phyloP scores from a whole-genome alignment of 352 stramenopile genomes.

The Pythium vanterpoolii region DNA sequence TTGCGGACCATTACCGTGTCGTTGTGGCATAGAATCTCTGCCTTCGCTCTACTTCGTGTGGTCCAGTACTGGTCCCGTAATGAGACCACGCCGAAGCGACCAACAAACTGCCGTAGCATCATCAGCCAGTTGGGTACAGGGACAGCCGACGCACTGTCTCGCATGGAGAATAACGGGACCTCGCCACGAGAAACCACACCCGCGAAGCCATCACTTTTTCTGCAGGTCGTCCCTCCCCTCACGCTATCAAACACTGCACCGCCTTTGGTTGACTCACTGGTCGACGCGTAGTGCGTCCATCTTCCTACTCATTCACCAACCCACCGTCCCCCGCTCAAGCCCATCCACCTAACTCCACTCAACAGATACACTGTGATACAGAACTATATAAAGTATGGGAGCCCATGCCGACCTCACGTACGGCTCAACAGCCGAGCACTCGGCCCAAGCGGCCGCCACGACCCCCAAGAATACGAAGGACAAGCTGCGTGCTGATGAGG shows the following conservation, averaged over 20 bases:
- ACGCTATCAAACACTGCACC: not conserved
- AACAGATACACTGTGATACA: too few relatives aligned
- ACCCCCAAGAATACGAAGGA: not conserved
- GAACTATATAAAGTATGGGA: not conserved
- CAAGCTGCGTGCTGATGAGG: not conserved
- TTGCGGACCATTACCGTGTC: not conserved
- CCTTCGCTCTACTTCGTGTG: not conserved
- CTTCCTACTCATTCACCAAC: constrained; percentile 5
- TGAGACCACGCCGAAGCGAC: not conserved
- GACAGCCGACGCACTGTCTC: not conserved
- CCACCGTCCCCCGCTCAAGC: not conserved
- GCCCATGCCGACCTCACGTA: not conserved
- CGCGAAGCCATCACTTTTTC: not conserved
- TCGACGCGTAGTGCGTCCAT: not conserved
- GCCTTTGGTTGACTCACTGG: not conserved
- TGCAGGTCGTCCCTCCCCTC: not conserved
- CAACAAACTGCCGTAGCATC: not conserved
- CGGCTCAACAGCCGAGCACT: not conserved
- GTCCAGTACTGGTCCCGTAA: not conserved
- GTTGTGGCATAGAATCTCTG: not conserved
- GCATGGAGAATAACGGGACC: not conserved
- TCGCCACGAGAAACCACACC: not conserved
- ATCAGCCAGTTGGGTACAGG: not conserved
- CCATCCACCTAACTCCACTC: not conserved
- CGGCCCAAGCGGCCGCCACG: not conserved